phyloP scores from a whole-genome alignment of 768 basidiomycete genomes.

The Leccinellum rugosiceps region DNA sequence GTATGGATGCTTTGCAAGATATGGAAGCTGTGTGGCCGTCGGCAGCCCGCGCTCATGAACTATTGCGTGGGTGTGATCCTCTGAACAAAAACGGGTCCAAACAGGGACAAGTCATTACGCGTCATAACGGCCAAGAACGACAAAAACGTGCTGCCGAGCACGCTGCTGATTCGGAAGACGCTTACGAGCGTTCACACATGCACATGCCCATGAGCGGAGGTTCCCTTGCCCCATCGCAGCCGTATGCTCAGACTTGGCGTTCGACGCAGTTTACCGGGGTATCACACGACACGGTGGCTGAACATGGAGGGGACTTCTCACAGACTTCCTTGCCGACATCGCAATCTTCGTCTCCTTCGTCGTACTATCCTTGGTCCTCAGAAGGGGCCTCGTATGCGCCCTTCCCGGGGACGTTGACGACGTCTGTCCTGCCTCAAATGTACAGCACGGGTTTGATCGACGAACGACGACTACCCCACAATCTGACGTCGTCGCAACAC shows the following conservation, averaged over 20 bases:
- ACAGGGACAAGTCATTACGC: conserved; percentile 7
- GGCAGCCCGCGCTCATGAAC: conserved; percentile 69
- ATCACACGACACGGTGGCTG: conserved; percentile 4
- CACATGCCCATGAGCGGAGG: conserved; percentile 7
- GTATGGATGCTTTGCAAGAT: conserved; percentile 60
- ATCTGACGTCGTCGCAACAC: conserved; percentile 16
- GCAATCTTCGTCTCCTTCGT: conserved; percentile 23
- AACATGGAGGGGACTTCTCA: conserved; percentile 11
- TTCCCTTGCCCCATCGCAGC: conserved; percentile 9
- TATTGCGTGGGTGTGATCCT: conserved; percentile 61
- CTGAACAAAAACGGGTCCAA: conserved; percentile 10
- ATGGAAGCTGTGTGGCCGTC: conserved; percentile 77
- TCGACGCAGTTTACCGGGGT: conserved; percentile 21
- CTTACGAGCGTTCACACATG: conserved; percentile 22
- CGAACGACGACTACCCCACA: conserved; percentile 35
- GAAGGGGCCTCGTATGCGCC: conserved; percentile 33
- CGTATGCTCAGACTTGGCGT: conserved; percentile 30
- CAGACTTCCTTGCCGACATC: conserved; percentile 6
- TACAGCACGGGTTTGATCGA: conserved; percentile 72
- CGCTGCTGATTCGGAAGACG: conserved; percentile 38
- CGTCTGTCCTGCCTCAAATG: conserved; percentile 69
- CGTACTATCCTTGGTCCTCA: conserved; percentile 49
- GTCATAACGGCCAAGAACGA: conserved; percentile 31
- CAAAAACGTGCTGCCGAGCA: conserved; percentile 63
- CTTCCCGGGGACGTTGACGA: conserved; percentile 52